Evolutionary conservation across 2,329 filamentous ascomycete species (phyloP).

Genomic region (Thermoascus crustaceus): DNA sequence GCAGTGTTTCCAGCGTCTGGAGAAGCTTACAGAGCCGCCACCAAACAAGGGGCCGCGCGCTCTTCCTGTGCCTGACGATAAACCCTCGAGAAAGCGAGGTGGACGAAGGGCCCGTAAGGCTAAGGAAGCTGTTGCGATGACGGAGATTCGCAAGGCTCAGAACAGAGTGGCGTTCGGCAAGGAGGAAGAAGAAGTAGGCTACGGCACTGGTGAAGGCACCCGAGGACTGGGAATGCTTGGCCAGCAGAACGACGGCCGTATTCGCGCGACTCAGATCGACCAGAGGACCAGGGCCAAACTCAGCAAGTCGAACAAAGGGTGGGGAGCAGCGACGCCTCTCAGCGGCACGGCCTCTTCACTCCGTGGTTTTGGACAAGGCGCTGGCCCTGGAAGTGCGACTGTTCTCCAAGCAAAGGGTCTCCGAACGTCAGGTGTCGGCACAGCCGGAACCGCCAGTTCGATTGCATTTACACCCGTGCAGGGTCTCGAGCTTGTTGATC

Average conservation of each 20-base stretch:
- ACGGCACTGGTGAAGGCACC: constrained; percentile 76
- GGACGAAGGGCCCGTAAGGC: constrained; percentile 84
- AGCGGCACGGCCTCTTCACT: constrained; percentile 66
- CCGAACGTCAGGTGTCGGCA: constrained; percentile 72
- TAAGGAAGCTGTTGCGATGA: constrained; percentile 96
- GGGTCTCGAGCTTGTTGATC: constrained; percentile 89
- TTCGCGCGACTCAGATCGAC: constrained; percentile 83
- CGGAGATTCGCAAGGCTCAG: constrained; percentile 88
- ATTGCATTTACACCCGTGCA: constrained; percentile 93
- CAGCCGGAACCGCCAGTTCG: constrained; percentile 71
- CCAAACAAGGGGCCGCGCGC: constrained; percentile 82
- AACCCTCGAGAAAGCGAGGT: constrained; percentile 85
- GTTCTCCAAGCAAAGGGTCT: constrained; percentile 72
- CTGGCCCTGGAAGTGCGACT: constrained; percentile 53
- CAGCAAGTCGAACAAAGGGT: constrained; percentile 90
- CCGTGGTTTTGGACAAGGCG: constrained; percentile 62
- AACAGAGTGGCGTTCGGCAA: constrained; percentile 95
- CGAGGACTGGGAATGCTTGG: constrained; percentile 94
- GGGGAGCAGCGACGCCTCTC: constrained; percentile 62
- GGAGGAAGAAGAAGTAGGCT: constrained; percentile 88
- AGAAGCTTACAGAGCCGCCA: constrained; percentile 86
- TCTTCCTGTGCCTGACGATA: constrained; percentile 88
- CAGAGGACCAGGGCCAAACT: constrained; percentile 88
- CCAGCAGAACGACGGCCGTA: constrained; percentile 74
- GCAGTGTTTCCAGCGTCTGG: constrained; percentile 74